Evolutionary conservation across 1,139 yeast genomes (phyloP).

Genomic region (Pichia sp.): DNA sequence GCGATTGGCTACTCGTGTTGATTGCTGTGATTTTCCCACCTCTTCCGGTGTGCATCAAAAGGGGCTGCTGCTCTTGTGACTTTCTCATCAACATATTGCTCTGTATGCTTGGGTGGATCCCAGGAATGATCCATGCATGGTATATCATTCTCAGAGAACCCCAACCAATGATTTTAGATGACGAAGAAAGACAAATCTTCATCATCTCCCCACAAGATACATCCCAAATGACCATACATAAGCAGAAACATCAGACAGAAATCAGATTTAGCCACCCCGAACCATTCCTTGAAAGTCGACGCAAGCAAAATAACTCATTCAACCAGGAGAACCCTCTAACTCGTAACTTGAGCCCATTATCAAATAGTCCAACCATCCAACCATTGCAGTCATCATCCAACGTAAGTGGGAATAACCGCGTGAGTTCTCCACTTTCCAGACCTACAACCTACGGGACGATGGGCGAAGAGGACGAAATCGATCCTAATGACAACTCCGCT

Average conservation of each 20-base stretch:
- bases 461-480: neutral
- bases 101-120: conserved; percentile 56
- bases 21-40: conserved; percentile 64
- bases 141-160: conserved; percentile 42
- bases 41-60: conserved; percentile 61
- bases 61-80: conserved; percentile 59
- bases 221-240: conserved; percentile 17
- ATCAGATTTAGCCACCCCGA: conserved; percentile 25
- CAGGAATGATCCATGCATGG: conserved; percentile 65
- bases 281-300: conserved; percentile 20
- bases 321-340: neutral
- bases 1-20: conserved; percentile 51
- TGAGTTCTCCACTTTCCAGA: too few relatives aligned
- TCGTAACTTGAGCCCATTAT: conserved; percentile 16
- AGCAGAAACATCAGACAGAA: conserved; percentile 22
- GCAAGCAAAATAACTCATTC: neutral
- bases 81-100: conserved; percentile 52
- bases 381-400: too few relatives aligned
- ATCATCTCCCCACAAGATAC: conserved; percentile 21
- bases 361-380: conserved; percentile 19
- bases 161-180: conserved; percentile 18
- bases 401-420: too few relatives aligned
- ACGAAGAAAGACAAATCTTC: conserved; percentile 26
- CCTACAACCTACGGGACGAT: too few relatives aligned
- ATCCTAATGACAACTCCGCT: conserved; percentile 13